Evolutionary conservation across 2,329 filamentous ascomycete species (phyloP), one percentile per base, ranked within the genome.

Genomic region (Fusarium nisikadoi): DNA sequence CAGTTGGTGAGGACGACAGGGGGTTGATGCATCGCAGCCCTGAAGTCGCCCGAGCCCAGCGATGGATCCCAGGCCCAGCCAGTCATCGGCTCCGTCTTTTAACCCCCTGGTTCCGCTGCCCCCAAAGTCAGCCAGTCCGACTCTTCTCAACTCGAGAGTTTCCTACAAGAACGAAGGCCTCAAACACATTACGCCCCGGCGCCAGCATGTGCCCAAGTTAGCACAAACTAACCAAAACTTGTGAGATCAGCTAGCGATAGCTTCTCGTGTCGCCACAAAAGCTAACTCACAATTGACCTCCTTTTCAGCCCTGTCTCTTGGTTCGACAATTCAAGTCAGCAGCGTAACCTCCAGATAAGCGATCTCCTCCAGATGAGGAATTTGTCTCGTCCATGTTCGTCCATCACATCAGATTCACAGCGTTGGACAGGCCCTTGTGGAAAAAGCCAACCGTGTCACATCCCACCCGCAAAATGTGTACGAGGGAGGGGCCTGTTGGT

Each of bases 11-110:
- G 46, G 50, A 60, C 65, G 50, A 73, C 49, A 53, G 23, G 70
- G 70, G 61, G 65, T 65, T 46, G 47, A 70, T 72, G 70, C 70
- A 72, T 70, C 62, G 62, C 65, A 72, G 70, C 69, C 69, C 60
- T 73, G 70, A 66, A 57, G 70, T 65, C 55, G 65, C 69, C 69
- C 64, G 52, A 58, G 46, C 59, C 69, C 53, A 70, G 60, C 43
- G 29, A 68, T 62, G 64, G 68, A 56, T 50, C 68, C 68, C 42
- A 54, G 55, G 23, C 64, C 56, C 42, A 42, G 50, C 70, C 70
- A 73, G 61, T 72, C 70, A 72, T 60, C 41, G 27, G 19, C 52
- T 49, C 38, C 25, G 38, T 27, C 14, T 56, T 27, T 39, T 12
- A 46, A 38, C 29, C 67, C 70, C 70, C 70, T 72, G 50, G 70